Percentiles rank a stretch among this genome's conserved stretches.
Conservation (phyloP, 306 rosid species). For the Senna siamea region DNA sequence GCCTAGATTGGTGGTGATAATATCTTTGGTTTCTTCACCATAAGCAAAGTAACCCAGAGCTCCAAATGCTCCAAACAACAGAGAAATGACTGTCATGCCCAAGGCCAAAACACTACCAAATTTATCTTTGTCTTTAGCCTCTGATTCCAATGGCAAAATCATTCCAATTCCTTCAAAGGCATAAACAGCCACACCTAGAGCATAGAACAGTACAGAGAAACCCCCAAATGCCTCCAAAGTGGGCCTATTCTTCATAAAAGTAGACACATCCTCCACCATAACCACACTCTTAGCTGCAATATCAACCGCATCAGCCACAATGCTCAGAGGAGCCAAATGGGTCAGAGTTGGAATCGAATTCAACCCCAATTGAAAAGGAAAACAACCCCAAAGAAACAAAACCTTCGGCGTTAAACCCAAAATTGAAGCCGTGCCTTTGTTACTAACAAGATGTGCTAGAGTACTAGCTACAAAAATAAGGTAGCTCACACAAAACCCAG, state of each 20-base stretch:
- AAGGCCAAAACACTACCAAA: conserved; percentile 63
- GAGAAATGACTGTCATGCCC: conserved; percentile 59
- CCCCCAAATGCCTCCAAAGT: conserved; percentile 60
- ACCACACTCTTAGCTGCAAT: conserved; percentile 63
- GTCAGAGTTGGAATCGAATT: conserved; percentile 67
- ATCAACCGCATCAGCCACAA: conserved; percentile 71
- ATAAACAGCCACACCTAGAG: conserved; percentile 75
- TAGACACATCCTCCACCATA: conserved; percentile 64
- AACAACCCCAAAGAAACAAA: conserved; percentile 62
- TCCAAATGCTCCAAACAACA: conserved; percentile 70
- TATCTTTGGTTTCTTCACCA: conserved; percentile 73
- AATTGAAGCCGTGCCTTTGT: conserved; percentile 16
- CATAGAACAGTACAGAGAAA: conserved; percentile 63
- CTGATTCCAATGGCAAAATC: conserved; percentile 70
- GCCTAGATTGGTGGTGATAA: conserved; percentile 74
- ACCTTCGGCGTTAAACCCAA: conserved; percentile 55
- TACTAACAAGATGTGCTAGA: conserved; percentile 40
- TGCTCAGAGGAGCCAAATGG: conserved; percentile 77
- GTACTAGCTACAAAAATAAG: conserved; percentile 68
- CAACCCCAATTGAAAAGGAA: conserved; percentile 74
- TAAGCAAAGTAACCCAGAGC: conserved; percentile 73
- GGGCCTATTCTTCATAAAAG: conserved; percentile 48
- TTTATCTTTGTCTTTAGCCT: conserved; percentile 58
- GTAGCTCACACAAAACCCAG: conserved; percentile 76
- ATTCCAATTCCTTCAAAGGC: conserved; percentile 80